Evolutionary conservation across 2,329 filamentous ascomycete species (phyloP), one percentile per base, ranked within the genome.

Genomic region (Cercospora citrullina): DNA sequence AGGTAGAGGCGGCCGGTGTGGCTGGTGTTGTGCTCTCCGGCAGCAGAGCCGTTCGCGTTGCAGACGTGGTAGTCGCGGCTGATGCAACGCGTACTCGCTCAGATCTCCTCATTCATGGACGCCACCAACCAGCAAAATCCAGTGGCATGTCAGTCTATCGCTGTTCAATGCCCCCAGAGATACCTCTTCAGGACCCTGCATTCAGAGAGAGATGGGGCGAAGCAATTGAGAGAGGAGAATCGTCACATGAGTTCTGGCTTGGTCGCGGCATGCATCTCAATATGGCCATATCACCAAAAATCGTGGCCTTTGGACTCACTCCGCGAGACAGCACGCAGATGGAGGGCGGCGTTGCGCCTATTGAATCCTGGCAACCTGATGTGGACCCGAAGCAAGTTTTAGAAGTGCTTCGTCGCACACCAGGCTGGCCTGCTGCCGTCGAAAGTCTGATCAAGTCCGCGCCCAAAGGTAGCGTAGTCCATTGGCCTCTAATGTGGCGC

Each of bases 401-500:
- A 12, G 71, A 80, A 80, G 21, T 80, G 81, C 73, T 78, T 80
- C 1, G 81, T 80, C 3, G 79, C 79, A 66, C 76, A 77, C 65
- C 80, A n/a, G 53, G 81, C 59, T 83, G 82, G 81, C 80, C 80
- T 5, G 79, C 79, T 2, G 80, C 82, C 65, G 82, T 84, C 78
- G 80, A 82, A 68, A 76, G 80, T 14, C 78, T 84, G 16, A 80
- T 84, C 39, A 77, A 79, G 36, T 75, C 74, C 66, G 83, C 81
- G 8, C 82, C 82, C 16, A 74, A 77, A 12, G 80, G 83, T 59
- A 83, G 81, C 26, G 82, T 84, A 60, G 80, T 85, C 69, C 82
- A 84, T 76, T 85, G 82, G 68, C 80, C 82, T 68, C 79, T 85
- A 2, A 77, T 84, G 18, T 84, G 81, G 82, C 63, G 74, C 65